Evolutionary conservation across 768 basidiomycete genomes (phyloP).

Genomic region (Rhizopogon rudus): DNA sequence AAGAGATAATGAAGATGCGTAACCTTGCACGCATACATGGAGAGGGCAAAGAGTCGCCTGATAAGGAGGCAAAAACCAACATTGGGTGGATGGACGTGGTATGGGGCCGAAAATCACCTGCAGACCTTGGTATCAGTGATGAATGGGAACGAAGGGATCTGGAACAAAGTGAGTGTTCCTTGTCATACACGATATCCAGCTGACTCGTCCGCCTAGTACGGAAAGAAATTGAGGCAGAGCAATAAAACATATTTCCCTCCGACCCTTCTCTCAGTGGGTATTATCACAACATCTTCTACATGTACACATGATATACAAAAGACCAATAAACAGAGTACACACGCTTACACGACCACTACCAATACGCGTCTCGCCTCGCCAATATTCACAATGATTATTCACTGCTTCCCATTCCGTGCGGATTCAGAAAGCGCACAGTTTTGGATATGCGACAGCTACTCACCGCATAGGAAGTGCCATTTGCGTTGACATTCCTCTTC

Average conservation of each 20-base stretch:
- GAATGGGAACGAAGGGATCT: slow-evolving; percentile 35
- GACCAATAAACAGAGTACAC: neutral
- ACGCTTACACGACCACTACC: neutral
- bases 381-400: neutral
- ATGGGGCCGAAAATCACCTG: slow-evolving; percentile 32
- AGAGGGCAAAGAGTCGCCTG: slow-evolving; percentile 8
- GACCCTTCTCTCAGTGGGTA: neutral
- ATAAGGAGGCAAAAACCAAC: slow-evolving; percentile 6
- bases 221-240: slow-evolving; percentile 2
- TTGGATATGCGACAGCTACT: neutral
- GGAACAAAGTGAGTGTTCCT: slow-evolving; percentile 27
- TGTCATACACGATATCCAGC: neutral
- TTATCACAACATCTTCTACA: neutral
- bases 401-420: neutral
- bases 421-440: neutral
- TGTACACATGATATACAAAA: neutral
- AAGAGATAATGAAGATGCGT: slow-evolving; percentile 50
- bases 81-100: slow-evolving; percentile 50
- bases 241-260: too few relatives aligned
- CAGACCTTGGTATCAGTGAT: slow-evolving; percentile 15
- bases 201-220: slow-evolving; percentile 3
- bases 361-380: neutral
- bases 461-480: neutral
- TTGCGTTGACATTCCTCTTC: neutral
- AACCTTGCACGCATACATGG: slow-evolving; percentile 43